Conservation (phyloP, 768 basidiomycete species). For the Pleurotus tuoliensis region DNA sequence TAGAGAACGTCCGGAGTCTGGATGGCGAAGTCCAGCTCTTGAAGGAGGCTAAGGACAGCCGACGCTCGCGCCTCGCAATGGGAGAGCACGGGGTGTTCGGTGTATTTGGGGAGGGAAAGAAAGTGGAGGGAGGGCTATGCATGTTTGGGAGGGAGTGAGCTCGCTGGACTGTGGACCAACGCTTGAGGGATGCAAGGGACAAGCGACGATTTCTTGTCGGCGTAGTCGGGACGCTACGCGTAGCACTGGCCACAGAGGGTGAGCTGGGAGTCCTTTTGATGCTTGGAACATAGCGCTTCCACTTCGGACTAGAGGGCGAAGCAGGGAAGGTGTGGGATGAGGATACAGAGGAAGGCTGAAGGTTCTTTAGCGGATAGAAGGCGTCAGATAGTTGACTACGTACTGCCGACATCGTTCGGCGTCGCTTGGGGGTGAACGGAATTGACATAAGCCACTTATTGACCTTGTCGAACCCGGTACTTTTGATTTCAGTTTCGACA, state of each 20-base stretch:
- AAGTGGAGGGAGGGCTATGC: neutral
- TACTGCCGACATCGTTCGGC: too few species aligned
- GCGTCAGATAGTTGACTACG: too few species aligned
- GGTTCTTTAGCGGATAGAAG: too few species aligned
- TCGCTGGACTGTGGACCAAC: neutral
- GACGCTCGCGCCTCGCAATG: neutral
- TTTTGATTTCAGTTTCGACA: too few species aligned
- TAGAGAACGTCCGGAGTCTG: neutral
- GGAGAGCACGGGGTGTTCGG: neutral
- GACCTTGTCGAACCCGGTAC: too few species aligned
- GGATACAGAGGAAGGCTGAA: too few species aligned
- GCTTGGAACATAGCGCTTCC: neutral
- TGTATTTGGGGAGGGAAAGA: neutral
- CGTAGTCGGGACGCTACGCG: neutral
- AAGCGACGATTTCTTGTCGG: neutral
- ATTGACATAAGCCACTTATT: too few species aligned
- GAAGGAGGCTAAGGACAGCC: neutral
- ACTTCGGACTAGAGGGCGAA: neutral
- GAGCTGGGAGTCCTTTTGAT: neutral
- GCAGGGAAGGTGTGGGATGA: neutral
- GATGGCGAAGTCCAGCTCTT: neutral
- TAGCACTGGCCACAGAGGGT: neutral
- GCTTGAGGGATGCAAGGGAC: neutral
- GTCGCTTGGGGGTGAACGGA: too few species aligned
- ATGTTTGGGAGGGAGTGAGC: neutral